Conservation (phyloP, 345 rosid genomes). For the Populus euphratica region DNA sequence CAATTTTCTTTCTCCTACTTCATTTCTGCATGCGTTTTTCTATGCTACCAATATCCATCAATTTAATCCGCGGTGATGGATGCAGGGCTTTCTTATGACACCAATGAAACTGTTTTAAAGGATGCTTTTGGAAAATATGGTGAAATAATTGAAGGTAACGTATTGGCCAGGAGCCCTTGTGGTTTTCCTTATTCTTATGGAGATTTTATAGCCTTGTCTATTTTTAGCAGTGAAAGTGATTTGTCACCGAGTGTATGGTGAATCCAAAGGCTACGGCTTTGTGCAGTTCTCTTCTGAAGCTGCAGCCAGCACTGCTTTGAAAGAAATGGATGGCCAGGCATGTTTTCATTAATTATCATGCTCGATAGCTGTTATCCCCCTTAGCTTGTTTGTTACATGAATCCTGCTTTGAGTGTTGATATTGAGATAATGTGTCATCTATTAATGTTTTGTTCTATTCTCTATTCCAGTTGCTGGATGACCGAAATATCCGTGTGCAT, state of each 20-base stretch:
- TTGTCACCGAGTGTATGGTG: conserved; percentile 60
- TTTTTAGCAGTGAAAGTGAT: conserved; percentile 48
- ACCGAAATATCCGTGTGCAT: conserved; percentile 53
- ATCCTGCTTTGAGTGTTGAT: too few species aligned
- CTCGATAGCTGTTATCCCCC: not conserved
- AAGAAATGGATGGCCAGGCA: conserved; percentile 62
- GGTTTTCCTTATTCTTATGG: not conserved
- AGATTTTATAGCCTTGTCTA: not conserved
- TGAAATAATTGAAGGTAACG: conserved; percentile 46
- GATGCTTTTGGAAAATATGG: conserved; percentile 49
- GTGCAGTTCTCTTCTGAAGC: conserved; percentile 51
- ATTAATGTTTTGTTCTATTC: not conserved
- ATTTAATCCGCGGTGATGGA: not conserved
- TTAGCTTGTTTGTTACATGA: not conserved
- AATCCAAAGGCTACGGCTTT: conserved; percentile 78
- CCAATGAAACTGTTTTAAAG: conserved; percentile 60
- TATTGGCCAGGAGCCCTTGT: not conserved
- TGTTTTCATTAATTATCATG: not conserved
- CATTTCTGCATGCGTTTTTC: not conserved
- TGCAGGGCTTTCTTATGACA: conserved; percentile 66
- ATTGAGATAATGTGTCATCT: not conserved
- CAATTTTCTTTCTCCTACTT: not conserved
- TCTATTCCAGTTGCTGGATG: conserved; percentile 52
- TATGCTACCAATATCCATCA: not conserved
- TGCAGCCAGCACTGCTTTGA: conserved; percentile 54